A percentile compares a stretch with the other conserved stretches of the same genome.
These are phyloP conservation scores for Choanephora cucurbitarum DNA, from an alignment of 371 early-diverging fungal species.

Conservation along the genomic window DNA sequence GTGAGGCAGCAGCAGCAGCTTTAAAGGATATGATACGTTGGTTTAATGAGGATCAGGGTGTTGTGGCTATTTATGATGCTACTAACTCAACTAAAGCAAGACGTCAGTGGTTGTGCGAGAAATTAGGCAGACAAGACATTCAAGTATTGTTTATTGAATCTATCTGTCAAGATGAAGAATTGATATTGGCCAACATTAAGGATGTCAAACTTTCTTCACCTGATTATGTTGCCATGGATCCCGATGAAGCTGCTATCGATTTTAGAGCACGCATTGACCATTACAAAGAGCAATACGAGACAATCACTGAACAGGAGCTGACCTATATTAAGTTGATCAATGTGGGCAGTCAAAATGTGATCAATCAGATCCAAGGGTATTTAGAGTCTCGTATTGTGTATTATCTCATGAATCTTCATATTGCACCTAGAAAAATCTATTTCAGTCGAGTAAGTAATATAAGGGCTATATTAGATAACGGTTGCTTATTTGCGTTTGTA, in stretches of 20 bases:
- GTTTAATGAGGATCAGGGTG: slow-evolving; percentile 79
- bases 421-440: slow-evolving; percentile 90
- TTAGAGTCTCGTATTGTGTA: slow-evolving; percentile 94
- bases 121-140: slow-evolving; percentile 68
- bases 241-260: slow-evolving; percentile 70
- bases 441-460: slow-evolving; percentile 67
- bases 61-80: slow-evolving; percentile 95
- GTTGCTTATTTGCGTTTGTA: neutral
- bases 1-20: slow-evolving; percentile 82
- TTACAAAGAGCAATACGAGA: slow-evolving; percentile 89
- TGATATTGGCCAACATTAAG: slow-evolving; percentile 88
- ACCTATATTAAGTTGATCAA: slow-evolving; percentile 94
- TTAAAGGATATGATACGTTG: slow-evolving; percentile 90
- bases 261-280: slow-evolving; percentile 87
- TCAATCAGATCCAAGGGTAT: slow-evolving; percentile 92
- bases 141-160: slow-evolving; percentile 95
- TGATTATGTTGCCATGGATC: slow-evolving; percentile 81
- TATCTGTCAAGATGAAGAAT: slow-evolving; percentile 87
- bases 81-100: slow-evolving; percentile 92
- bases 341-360: slow-evolving; percentile 87
- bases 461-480: neutral
- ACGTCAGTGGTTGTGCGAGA: slow-evolving; percentile 70
- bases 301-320: slow-evolving; percentile 73
- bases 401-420: slow-evolving; percentile 98
- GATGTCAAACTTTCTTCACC: slow-evolving; percentile 95